phyloP scores from a whole-genome alignment of 768 basidiomycete species.

The Melanogaster broomeanus region DNA sequence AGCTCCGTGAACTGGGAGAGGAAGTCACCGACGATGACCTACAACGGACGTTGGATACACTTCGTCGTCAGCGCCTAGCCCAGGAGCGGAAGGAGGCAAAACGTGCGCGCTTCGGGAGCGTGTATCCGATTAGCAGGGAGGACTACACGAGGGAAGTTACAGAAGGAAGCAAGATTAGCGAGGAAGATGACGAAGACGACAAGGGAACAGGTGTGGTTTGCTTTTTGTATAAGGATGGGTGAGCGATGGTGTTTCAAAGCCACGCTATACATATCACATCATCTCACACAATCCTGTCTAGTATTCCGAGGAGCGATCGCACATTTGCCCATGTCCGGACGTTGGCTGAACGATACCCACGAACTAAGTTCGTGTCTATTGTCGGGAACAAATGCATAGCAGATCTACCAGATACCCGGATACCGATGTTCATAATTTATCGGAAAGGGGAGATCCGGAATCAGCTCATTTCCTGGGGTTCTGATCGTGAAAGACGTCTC shows the following conservation, averaged over 20 bases:
- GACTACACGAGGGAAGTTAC: constrained; percentile 96
- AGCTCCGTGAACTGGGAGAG: constrained; percentile 69
- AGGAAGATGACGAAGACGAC: constrained; percentile 63
- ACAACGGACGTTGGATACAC: constrained; percentile 69
- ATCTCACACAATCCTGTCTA: constrained; percentile 30
- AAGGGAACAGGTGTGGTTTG: constrained; percentile 92
- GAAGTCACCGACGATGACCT: constrained; percentile 77
- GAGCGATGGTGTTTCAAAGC: constrained; percentile 29
- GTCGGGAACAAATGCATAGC: constrained; percentile 94
- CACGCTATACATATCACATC: neutral
- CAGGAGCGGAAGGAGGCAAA: constrained; percentile 60
- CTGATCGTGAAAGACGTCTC: constrained; percentile 69
- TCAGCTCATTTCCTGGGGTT: constrained; percentile 84
- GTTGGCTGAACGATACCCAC: constrained; percentile 82
- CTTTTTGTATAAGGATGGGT: constrained; percentile 96
- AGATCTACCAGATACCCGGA: constrained; percentile 88
- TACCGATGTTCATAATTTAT: constrained; percentile 93
- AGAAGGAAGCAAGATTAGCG: constrained; percentile 77
- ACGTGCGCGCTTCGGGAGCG: constrained; percentile 74
- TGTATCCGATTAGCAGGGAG: constrained; percentile 88
- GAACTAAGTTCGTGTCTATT: constrained; percentile 95
- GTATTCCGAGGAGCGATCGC: constrained; percentile 79
- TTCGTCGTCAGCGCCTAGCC: constrained; percentile 61
- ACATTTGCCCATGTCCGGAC: constrained; percentile 66
- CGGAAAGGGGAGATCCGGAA: constrained; percentile 88